These are phyloP conservation scores for Chrysanthemum lavandulifolium DNA, from an alignment of 129 eudicot genomes.

Conservation along the genomic window DNA sequence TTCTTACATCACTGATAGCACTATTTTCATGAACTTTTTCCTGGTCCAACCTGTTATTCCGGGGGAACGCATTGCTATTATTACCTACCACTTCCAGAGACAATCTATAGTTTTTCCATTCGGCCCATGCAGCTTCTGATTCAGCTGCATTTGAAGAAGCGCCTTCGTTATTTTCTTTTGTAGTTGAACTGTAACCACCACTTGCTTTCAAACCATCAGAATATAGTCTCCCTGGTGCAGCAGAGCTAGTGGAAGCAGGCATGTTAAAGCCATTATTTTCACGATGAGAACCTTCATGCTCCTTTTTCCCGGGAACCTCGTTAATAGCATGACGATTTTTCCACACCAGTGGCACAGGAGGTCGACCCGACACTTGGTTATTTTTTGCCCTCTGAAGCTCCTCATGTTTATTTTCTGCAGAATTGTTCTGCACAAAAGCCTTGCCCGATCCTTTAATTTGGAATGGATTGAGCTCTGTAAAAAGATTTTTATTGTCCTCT, in stretches of 20 bases:
- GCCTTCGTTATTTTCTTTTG: constrained; percentile 27
- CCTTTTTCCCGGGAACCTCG: constrained; percentile 56
- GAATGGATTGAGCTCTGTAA: constrained; percentile 95
- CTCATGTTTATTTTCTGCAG: constrained; percentile 46
- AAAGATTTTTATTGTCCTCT: constrained; percentile 79
- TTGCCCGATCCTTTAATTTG: constrained; percentile 76
- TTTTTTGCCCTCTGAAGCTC: constrained; percentile 52
- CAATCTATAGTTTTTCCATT: constrained; percentile 42
- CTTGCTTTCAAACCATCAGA: constrained; percentile 29
- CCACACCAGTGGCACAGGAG: constrained; percentile 77
- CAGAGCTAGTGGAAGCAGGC: constrained; percentile 54
- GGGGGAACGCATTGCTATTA: constrained; percentile 24
- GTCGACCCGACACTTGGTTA: constrained; percentile 50
- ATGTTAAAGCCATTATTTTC: constrained; percentile 34
- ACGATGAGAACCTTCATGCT: constrained; percentile 35
- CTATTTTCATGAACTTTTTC: constrained; percentile 30
- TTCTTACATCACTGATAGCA: constrained; percentile 29
- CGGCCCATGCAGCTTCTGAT: constrained; percentile 41
- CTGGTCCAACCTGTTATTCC: constrained; percentile 32
- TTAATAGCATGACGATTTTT: constrained; percentile 69
- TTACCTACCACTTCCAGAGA: constrained; percentile 41
- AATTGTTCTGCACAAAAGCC: constrained; percentile 41
- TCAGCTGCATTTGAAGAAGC: constrained; percentile 32
- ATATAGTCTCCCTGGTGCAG: constrained; percentile 33
- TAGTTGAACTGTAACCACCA: constrained; percentile 25